phyloP scores from a whole-genome alignment of 192 early-diverging fungal genomes.

The Martensiomyces pterosporus region DNA sequence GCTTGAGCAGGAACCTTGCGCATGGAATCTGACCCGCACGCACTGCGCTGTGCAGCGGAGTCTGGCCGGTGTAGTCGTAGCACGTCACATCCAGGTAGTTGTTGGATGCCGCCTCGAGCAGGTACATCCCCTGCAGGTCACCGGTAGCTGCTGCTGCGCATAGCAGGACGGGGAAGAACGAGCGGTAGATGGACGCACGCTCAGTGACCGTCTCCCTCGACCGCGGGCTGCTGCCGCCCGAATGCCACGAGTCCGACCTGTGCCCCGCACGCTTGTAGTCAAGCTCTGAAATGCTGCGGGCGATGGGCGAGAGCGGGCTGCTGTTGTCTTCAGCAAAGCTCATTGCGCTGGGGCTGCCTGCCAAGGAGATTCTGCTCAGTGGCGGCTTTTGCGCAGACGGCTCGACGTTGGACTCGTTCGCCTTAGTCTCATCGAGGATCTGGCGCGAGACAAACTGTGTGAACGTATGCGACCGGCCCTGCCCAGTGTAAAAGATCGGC shows the following conservation, averaged over 20 bases:
- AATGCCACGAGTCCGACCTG: no score
- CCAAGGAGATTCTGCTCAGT: not conserved
- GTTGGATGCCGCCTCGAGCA: conserved; percentile 58
- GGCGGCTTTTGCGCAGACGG: conserved; percentile 7
- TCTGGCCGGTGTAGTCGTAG: conserved; percentile 77
- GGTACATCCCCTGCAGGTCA: conserved; percentile 73
- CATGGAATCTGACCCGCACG: conserved; percentile 67
- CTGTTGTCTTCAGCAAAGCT: no score
- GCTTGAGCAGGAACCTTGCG: conserved; percentile 69
- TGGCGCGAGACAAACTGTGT: conserved; percentile 49
- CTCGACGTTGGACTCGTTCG: conserved; percentile 38
- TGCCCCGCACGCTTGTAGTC: not conserved
- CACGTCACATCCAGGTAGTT: conserved; percentile 60
- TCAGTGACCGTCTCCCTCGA: conserved; percentile 50
- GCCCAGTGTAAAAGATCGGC: conserved; percentile 38
- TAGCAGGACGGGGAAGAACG: conserved; percentile 77
- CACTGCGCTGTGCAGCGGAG: conserved; percentile 85
- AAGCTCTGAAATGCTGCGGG: not conserved
- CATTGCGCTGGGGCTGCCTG: no score
- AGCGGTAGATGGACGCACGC: conserved; percentile 65
- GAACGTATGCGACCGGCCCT: conserved; percentile 37
- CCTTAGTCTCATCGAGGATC: conserved; percentile 44
- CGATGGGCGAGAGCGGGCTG: conserved; percentile 5
- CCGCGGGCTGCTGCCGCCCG: conserved; percentile 4
- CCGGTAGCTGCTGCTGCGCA: conserved; percentile 82